These are phyloP conservation scores for Cercospora janseana DNA, from an alignment of 2,329 filamentous ascomycete genomes.

Conservation along the genomic window DNA sequence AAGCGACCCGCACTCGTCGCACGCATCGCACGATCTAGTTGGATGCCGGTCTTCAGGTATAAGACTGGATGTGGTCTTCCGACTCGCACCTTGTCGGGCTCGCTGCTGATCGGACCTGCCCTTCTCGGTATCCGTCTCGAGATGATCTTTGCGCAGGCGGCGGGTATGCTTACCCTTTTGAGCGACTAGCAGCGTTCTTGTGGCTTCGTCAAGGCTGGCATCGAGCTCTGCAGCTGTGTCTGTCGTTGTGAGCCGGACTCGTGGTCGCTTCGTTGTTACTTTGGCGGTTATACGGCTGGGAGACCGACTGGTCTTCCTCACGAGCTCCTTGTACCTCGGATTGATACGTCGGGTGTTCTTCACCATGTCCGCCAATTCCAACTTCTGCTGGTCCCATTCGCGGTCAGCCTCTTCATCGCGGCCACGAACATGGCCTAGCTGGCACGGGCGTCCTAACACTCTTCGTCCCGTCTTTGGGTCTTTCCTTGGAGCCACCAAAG, in stretches of 20 bases:
- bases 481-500: background rate
- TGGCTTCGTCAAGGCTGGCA: background rate
- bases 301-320: conserved; percentile 11
- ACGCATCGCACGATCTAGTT: background rate
- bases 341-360: background rate
- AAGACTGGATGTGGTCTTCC: background rate
- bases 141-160: background rate
- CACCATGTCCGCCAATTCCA: background rate
- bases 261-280: background rate
- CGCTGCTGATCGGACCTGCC: background rate
- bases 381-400: conserved; percentile 8
- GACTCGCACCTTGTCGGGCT: background rate
- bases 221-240: background rate
- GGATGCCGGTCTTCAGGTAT: background rate
- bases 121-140: conserved; percentile 7
- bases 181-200: conserved; percentile 6
- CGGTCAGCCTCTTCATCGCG: conserved; percentile 5
- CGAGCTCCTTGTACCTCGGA: background rate
- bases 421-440: conserved; percentile 14
- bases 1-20: background rate
- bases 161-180: conserved; percentile 7
- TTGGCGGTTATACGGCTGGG: background rate
- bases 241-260: background rate
- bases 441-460: conserved; percentile 2
- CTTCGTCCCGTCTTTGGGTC: background rate